Evolutionary conservation across 345 rosid species (phyloP), one percentile per base, ranked within the genome.

Genomic region (Eucalyptus tenuipes): DNA sequence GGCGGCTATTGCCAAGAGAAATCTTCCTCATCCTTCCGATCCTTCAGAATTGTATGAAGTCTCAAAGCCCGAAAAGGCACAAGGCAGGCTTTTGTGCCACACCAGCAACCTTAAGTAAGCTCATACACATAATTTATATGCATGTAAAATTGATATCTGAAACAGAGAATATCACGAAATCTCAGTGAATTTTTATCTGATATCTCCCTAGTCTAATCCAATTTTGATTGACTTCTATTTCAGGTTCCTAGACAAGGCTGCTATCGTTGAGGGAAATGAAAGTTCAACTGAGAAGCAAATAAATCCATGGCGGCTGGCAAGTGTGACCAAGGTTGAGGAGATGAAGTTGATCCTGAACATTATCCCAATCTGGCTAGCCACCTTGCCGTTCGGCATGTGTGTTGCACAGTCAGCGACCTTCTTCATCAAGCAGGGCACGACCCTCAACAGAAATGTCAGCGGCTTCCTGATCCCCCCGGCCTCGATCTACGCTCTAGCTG

Each of bases 181-280:
- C 75, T 64, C 75, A n/a, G 75, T 64, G 37, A n/a, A 64, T 64
- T 64, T 29, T n/a, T 64, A 64, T 64, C 37, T n/a, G 37, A 15
- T 61, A 61, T 64, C 75, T n/a, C 75, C 49, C 53, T 49, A 85
- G 49, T 48, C 86, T 31, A 22, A 13, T 85, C 49, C 33, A 45
- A 24, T 40, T 57, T 64, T 87, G 37, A 47, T n/a, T 61, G 45
- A n/a, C 66, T 48, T 50, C 22, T 66, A 68, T 92, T 90, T 75
- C 93, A 97, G 99, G 92, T 98, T 94, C 93, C 95, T 98, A 40
- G 99, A 98, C 93, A 97, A 94, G 90, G 99, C 99, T 17, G 98
- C 99, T 37, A 88, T 96, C 61, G 22, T 94, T 37, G 95, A 93
- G 86, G 91, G 89, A 59, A 87, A 90, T 47, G 93, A 87, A 89